These are phyloP conservation scores for Crucihimalaya himalaica DNA, from an alignment of 345 rosid species.

Conservation along the genomic window DNA sequence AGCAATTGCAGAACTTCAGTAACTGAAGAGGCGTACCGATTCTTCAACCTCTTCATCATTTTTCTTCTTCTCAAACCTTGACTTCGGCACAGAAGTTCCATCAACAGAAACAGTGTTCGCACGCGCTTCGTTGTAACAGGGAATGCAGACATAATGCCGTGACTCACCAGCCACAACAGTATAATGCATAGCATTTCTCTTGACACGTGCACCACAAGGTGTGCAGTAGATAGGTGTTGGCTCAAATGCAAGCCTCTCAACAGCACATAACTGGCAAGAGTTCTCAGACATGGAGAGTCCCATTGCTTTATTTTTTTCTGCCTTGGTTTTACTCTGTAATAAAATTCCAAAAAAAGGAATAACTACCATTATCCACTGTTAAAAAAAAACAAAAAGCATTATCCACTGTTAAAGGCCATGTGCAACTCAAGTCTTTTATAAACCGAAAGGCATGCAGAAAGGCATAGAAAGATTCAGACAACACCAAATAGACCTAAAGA, in stretches of 20 bases:
- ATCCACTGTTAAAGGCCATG: constrained; percentile 8
- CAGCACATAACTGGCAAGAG: constrained; percentile 98
- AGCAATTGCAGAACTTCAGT: background rate
- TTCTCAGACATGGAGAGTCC: constrained; percentile 96
- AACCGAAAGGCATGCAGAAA: constrained; percentile 8
- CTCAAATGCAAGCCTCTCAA: constrained; percentile 97
- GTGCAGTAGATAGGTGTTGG: constrained; percentile 97
- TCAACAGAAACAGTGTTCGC: constrained; percentile 73
- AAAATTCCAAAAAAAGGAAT: constrained; percentile 24
- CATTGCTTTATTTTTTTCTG: constrained; percentile 96
- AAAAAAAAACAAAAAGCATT: background rate
- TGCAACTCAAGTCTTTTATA: background rate
- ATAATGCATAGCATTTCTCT: constrained; percentile 95
- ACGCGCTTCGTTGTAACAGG: constrained; percentile 93
- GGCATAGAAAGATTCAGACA: constrained; percentile 7
- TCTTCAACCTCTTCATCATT: constrained; percentile 99
- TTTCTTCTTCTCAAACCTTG: constrained; percentile 94
- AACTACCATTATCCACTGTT: constrained; percentile 16
- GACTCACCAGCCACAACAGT: constrained; percentile 90
- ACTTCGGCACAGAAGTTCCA: constrained; percentile 68
- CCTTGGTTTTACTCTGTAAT: constrained; percentile 91
- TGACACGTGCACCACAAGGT: constrained; percentile 93
- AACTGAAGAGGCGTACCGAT: constrained; percentile 63
- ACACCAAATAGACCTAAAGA: constrained; percentile 18
- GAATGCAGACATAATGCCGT: constrained; percentile 87